These are phyloP conservation scores for Penicillium cosmopolitanum DNA, from an alignment of 495 filamentous ascomycete genomes.

Conservation along the genomic window DNA sequence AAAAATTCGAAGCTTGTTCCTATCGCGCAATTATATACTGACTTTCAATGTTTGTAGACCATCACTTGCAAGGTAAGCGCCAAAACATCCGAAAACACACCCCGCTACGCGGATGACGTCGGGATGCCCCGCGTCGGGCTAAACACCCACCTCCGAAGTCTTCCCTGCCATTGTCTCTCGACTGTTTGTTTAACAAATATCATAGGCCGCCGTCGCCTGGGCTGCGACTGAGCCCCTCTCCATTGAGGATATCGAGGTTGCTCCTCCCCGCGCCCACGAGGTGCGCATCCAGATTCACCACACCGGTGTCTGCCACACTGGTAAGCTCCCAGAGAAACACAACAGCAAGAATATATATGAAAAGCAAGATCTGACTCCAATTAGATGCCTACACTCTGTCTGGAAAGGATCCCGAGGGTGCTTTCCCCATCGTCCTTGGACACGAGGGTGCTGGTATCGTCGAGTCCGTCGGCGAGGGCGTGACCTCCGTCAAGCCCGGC, in stretches of 20 bases:
- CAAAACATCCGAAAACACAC: constrained; percentile 11
- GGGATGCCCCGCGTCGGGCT: constrained; percentile 11
- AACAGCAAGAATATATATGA: not conserved
- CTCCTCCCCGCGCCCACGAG: constrained; percentile 89
- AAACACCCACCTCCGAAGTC: not conserved
- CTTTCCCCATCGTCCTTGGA: constrained; percentile 93
- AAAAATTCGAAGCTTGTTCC: not conserved
- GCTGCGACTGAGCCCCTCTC: constrained; percentile 86
- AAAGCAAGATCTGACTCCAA: constrained; percentile 7
- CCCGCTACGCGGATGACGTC: constrained; percentile 19
- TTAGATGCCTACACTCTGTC: constrained; percentile 97
- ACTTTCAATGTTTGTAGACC: constrained; percentile 48
- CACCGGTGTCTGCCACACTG: constrained; percentile 98
- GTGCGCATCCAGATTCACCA: constrained; percentile 96
- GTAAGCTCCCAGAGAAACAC: constrained; percentile 53
- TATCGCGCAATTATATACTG: constrained; percentile 5
- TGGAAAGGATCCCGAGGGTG: constrained; percentile 96
- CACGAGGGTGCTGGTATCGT: constrained; percentile 98
- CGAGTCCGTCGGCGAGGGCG: constrained; percentile 94
- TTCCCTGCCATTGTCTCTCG: not conserved
- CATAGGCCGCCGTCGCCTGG: constrained; percentile 92
- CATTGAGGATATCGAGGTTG: constrained; percentile 91
- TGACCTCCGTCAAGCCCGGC: constrained; percentile 84
- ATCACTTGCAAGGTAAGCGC: constrained; percentile 72
- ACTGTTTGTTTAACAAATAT: not conserved